Base-by-base conservation (phyloP, 108 stramenopile species). In the Parmales sp. region DNA sequence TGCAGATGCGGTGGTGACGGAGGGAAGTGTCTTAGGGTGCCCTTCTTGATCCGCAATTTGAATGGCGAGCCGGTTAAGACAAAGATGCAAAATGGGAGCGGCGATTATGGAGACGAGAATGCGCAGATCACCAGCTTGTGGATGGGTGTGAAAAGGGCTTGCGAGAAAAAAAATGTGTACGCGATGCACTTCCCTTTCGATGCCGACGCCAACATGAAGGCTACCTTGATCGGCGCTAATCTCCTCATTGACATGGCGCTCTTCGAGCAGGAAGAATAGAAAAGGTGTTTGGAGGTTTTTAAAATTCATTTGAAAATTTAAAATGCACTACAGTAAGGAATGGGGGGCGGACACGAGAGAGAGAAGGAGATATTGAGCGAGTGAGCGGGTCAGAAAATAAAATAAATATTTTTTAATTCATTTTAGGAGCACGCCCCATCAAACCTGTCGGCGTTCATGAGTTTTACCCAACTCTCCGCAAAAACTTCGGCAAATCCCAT, bases 21-120 rank as follows among this genome's bases (percentile, higher is more conserved):
- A 22, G 76, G 76, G 5, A 72, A 72, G 25, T 76, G 76, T 54
- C 49, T 37, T 31, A 66, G 76, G 18, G 72, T 76, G 18, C 76
- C 76, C 2, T 76, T 54, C 38, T 26, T 69, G n/a, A 25, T 76
- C 0, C 45, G 76, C 3, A 72, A 76, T 7, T 28, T 43, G 23
- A 60, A 51, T 1, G 18, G 48, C 50, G 66, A 49, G 49, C 45
- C 67, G 0, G 1, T 76, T 2, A 19, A n/a, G 29, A 9, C 45
- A 5, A 19, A 11, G 13, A 11, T 18, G 2, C 28, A 28, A 34
- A 19, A 11, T n/a, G n/a, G n/a, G 26, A 60, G 11, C 26, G 54
- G 54, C 3, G 63, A 28, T 5, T 7, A 5, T 26, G 25, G 31
- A n/a, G 63, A 64, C 9, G 29, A 20, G 23, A 68, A 49, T 8